phyloP scores from a whole-genome alignment of 1,284 basidiomycete genomes.

The Xanthoconium separans region DNA sequence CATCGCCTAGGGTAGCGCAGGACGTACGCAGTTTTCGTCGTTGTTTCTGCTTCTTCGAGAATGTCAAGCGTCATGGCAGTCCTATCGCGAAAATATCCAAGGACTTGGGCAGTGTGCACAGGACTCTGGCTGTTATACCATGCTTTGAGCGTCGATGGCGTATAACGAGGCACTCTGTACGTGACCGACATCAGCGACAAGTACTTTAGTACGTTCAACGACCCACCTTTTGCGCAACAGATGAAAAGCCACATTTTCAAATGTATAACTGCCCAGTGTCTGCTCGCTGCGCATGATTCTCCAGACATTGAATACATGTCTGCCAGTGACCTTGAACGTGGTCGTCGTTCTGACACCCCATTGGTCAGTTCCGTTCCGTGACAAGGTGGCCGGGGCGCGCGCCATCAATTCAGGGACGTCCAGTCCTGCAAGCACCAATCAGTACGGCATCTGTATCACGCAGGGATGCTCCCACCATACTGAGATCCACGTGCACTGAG shows the following conservation, averaged over 20 bases:
- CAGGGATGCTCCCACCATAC: slow-evolving; percentile 47
- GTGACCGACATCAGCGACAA: neutral
- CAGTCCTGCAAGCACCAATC: slow-evolving; percentile 48
- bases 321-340: slow-evolving; percentile 81
- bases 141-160: slow-evolving; percentile 16
- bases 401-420: slow-evolving; percentile 69
- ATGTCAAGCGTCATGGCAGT: neutral
- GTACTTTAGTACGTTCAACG: neutral
- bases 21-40: slow-evolving; percentile 86
- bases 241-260: slow-evolving; percentile 89
- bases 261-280: slow-evolving; percentile 77
- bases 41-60: slow-evolving; percentile 74
- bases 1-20: neutral
- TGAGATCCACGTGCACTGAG: slow-evolving; percentile 65
- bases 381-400: slow-evolving; percentile 53
- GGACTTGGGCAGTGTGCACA: neutral
- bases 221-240: slow-evolving; percentile 68
- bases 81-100: neutral
- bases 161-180: slow-evolving; percentile 76
- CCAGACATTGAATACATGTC: slow-evolving; percentile 94
- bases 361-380: slow-evolving; percentile 49
- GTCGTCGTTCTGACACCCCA: slow-evolving; percentile 81
- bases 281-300: slow-evolving; percentile 88
- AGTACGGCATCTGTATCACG: neutral
- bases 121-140: neutral